Evolutionary conservation across 2,329 filamentous ascomycete species (phyloP).

Genomic region (Blastomyces parvus): DNA sequence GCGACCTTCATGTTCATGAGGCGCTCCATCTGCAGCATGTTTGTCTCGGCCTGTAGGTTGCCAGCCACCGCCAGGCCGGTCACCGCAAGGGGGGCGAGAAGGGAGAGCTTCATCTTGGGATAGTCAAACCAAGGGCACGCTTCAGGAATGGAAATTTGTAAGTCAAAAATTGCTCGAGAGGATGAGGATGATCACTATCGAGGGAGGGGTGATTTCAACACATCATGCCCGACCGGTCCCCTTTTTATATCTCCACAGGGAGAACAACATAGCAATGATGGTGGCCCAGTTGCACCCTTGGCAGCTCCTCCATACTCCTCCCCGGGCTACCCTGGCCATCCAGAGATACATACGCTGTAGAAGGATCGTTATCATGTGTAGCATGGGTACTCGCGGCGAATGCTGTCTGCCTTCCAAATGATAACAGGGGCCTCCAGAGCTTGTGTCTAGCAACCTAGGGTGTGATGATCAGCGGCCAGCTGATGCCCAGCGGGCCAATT

Average conservation of each 20-base stretch:
- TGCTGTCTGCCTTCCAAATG: not conserved
- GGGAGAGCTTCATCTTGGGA: slow-evolving; percentile 13
- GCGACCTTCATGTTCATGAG: slow-evolving; percentile 17
- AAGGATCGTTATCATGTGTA: not conserved
- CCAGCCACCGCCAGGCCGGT: slow-evolving; percentile 11
- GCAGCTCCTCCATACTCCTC: not conserved
- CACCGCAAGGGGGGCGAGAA: slow-evolving; percentile 12
- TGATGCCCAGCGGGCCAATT: not conserved
- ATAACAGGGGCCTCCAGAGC: not conserved
- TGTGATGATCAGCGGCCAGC: not conserved
- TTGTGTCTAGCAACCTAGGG: not conserved
- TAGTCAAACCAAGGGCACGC: not conserved
- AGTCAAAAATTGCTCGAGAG: not conserved
- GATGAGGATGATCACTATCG: not conserved
- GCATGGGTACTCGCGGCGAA: not conserved
- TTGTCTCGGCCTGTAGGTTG: slow-evolving; percentile 2
- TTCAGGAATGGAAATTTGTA: not conserved
- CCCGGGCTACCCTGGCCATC: too few species aligned
- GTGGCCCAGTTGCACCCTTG: not conserved
- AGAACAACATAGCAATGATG: not conserved
- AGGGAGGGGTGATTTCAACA: not conserved
- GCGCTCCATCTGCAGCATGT: slow-evolving; percentile 13
- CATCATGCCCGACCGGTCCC: not conserved
- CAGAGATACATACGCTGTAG: too few species aligned
- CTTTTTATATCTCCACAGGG: not conserved